Percentiles rank a stretch among this genome's conserved stretches.
Evolutionary conservation across 2,329 filamentous ascomycete genomes (phyloP).

Genomic region (Stenocarpella maydis): DNA sequence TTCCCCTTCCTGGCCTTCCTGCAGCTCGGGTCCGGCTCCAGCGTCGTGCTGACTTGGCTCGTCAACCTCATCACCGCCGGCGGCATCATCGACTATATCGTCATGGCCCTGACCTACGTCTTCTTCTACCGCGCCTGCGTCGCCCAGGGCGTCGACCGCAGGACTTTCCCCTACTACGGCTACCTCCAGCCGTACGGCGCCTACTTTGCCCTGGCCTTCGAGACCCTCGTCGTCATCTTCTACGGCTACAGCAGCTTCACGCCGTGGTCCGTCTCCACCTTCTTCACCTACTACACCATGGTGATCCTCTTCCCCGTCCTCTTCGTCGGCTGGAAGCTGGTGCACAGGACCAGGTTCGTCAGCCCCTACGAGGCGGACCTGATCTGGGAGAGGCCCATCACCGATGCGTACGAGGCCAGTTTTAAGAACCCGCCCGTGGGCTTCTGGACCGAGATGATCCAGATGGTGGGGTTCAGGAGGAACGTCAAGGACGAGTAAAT

Average conservation of each 20-base stretch:
- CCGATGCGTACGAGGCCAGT: slow-evolving; percentile 55
- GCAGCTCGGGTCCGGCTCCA: slow-evolving; percentile 30
- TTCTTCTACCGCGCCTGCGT: slow-evolving; percentile 35
- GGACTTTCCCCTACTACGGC: slow-evolving; percentile 63
- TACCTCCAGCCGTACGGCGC: slow-evolving; percentile 67
- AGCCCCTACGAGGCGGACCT: slow-evolving; percentile 64
- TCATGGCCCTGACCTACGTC: slow-evolving; percentile 42
- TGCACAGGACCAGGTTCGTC: slow-evolving; percentile 65
- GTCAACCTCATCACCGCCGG: slow-evolving; percentile 65
- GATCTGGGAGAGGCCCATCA: slow-evolving; percentile 65
- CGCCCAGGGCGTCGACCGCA: slow-evolving; percentile 47
- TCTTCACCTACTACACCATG: slow-evolving; percentile 63
- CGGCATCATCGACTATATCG: slow-evolving; percentile 69
- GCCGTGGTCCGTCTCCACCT: slow-evolving; percentile 42
- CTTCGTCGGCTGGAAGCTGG: slow-evolving; percentile 70
- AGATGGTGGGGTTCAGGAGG: slow-evolving; percentile 32
- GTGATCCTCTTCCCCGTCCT: slow-evolving; percentile 61
- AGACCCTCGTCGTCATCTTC: slow-evolving; percentile 54
- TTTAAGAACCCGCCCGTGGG: slow-evolving; percentile 29
- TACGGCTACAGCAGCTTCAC: slow-evolving; percentile 61
- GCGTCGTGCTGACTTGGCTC: slow-evolving; percentile 53
- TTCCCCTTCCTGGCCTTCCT: slow-evolving; percentile 54
- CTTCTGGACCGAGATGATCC: slow-evolving; percentile 34
- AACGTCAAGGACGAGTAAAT: slow-evolving; percentile 28
- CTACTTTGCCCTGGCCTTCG: slow-evolving; percentile 53